Conservation (phyloP, 805 yeast species). For the Lachancea thermotolerans region DNA sequence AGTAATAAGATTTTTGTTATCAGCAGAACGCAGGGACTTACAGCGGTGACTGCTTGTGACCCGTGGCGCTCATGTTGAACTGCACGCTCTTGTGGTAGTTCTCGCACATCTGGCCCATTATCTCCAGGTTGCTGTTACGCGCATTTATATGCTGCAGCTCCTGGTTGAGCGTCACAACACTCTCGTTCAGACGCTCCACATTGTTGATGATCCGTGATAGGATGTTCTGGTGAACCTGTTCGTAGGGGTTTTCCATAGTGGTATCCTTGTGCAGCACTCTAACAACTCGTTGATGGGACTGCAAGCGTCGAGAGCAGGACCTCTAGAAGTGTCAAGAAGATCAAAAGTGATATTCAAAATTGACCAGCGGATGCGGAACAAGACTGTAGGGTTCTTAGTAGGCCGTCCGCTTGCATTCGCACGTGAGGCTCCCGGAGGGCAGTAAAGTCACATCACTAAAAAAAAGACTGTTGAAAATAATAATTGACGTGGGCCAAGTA, state of each 20-base stretch:
- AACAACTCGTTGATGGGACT: no score
- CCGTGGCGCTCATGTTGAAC: constrained; percentile 61
- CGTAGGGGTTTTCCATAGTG: constrained; percentile 79
- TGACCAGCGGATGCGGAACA: no score
- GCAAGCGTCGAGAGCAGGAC: no score
- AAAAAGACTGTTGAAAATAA: no score
- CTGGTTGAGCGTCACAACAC: constrained; percentile 57
- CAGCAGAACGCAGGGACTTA: constrained; percentile 10
- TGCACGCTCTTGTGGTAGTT: constrained; percentile 64
- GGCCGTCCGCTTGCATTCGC: background rate
- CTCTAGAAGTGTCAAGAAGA: no score
- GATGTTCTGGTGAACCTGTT: constrained; percentile 69
- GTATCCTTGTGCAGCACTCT: no score
- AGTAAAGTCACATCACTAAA: no score
- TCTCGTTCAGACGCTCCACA: constrained; percentile 68
- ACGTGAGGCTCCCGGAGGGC: background rate
- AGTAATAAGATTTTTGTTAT: background rate
- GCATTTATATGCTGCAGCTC: constrained; percentile 54
- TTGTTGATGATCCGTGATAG: constrained; percentile 70
- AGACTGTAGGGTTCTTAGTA: no score
- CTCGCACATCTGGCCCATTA: constrained; percentile 73
- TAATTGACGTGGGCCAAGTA: no score
- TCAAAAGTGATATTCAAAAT: no score
- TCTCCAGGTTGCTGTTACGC: constrained; percentile 61
- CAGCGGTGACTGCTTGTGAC: constrained; percentile 51